A percentile compares a stretch with the other conserved stretches of the same genome.
Conservation (phyloP, 306 rosid species). For the Ammopiptanthus mongolicus region DNA sequence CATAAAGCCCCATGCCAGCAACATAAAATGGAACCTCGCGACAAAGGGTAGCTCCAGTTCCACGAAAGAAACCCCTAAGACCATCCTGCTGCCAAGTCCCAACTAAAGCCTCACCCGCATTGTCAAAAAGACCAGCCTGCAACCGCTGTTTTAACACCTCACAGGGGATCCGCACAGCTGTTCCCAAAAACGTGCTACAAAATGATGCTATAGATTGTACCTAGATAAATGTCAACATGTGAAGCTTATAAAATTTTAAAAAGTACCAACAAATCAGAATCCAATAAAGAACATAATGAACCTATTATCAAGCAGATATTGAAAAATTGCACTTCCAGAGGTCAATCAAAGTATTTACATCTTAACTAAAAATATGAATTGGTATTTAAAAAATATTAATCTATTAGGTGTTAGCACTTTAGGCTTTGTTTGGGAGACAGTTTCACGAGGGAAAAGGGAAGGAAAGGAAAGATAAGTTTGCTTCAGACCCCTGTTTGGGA, state of each 20-base stretch:
- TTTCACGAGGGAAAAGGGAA: no score
- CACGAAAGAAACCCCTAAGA: constrained; percentile 93
- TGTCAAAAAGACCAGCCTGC: constrained; percentile 93
- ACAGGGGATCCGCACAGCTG: constrained; percentile 96
- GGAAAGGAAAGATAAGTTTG: no score
- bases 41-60: constrained; percentile 98
- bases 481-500: no score
- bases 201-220: constrained; percentile 91
- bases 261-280: constrained; percentile 1
- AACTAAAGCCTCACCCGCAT: constrained; percentile 76
- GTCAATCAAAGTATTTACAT: background rate
- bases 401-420: background rate
- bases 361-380: background rate
- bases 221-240: constrained; percentile 39
- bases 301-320: background rate
- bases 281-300: background rate
- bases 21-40: constrained; percentile 99
- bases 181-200: constrained; percentile 95
- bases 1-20: constrained; percentile 98
- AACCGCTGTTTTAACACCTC: constrained; percentile 96
- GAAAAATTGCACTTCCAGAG: background rate
- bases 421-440: no score
- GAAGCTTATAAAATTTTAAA: background rate
- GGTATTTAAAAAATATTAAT: background rate
- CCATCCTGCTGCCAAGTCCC: constrained; percentile 97